Percentiles rank a stretch among this genome's conserved stretches.
Evolutionary conservation across 2,329 filamentous ascomycete genomes (phyloP).

Genomic region (Botryotinia convoluta): DNA sequence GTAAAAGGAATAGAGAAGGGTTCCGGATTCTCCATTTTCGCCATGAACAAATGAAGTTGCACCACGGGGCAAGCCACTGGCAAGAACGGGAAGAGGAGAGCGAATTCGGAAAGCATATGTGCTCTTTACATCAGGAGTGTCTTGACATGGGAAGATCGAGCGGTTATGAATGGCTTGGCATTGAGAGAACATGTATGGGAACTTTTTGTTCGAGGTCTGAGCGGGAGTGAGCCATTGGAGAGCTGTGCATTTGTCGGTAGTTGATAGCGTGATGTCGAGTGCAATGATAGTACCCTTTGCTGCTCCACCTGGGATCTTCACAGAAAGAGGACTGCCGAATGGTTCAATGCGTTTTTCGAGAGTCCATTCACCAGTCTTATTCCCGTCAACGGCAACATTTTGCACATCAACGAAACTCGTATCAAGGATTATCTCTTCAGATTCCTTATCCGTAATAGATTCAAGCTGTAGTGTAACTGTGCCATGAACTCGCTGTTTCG

Average conservation of each 20-base stretch:
- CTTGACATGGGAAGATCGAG: constrained; percentile 93
- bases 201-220: constrained; percentile 92
- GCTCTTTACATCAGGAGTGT: constrained; percentile 97
- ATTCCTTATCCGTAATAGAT: constrained; percentile 70
- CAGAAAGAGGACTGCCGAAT: constrained; percentile 68
- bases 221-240: constrained; percentile 92
- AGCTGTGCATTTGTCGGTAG: constrained; percentile 84
- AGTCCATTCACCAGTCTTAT: constrained; percentile 61
- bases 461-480: constrained; percentile 74
- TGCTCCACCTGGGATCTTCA: constrained; percentile 57
- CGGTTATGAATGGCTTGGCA: constrained; percentile 95
- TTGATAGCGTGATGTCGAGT: constrained; percentile 68
- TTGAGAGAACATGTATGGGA: constrained; percentile 97
- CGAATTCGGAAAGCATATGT: constrained; percentile 86
- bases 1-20: constrained; percentile 75
- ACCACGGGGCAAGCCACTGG: constrained; percentile 70
- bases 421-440: constrained; percentile 79
- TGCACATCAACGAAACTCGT: constrained; percentile 78
- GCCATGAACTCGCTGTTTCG: constrained; percentile 72
- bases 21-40: constrained; percentile 51
- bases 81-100: constrained; percentile 85
- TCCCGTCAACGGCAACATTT: constrained; percentile 66
- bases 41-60: constrained; percentile 50
- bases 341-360: constrained; percentile 65
- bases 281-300: constrained; percentile 52